phyloP scores from a whole-genome alignment of 2,329 filamentous ascomycete species.

The Claviceps pazoutovae region DNA sequence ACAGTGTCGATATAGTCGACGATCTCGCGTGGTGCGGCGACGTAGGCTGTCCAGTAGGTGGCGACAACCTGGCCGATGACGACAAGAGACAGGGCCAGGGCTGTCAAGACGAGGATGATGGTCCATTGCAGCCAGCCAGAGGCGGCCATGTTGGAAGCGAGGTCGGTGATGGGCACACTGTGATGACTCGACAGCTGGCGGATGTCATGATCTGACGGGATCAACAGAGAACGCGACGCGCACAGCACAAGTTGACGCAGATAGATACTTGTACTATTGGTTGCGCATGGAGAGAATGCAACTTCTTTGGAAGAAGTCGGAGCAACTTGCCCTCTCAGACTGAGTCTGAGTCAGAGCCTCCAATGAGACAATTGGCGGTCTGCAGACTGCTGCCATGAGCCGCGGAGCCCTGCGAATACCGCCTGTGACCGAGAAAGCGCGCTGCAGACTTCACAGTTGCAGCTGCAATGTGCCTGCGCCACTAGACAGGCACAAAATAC shows the following conservation, averaged over 20 bases:
- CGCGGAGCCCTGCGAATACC: no score
- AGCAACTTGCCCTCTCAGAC: no score
- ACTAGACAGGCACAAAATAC: no score
- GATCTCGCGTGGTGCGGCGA: slow-evolving; percentile 44
- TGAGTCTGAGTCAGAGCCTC: no score
- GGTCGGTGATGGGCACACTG: slow-evolving; percentile 8
- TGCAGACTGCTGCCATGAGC: no score
- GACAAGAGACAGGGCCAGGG: slow-evolving; percentile 40
- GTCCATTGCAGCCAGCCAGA: slow-evolving; percentile 40
- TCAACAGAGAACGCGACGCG: background rate
- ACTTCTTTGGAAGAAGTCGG: no score
- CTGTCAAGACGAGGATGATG: slow-evolving; percentile 43
- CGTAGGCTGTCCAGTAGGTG: slow-evolving; percentile 41
- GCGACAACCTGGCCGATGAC: slow-evolving; percentile 38
- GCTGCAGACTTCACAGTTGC: no score
- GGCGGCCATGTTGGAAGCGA: slow-evolving; percentile 32
- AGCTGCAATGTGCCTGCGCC: no score
- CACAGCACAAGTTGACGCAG: slow-evolving; percentile 2
- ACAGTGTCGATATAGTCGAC: slow-evolving; percentile 43
- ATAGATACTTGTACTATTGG: no score
- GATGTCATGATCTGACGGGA: slow-evolving; percentile 5
- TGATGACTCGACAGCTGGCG: slow-evolving; percentile 7
- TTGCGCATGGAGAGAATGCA: background rate
- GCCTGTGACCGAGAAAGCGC: no score
- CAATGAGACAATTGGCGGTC: no score